Conservation (phyloP, 805 yeast species). For the Hanseniaspora pseudoguilliermondii region DNA sequence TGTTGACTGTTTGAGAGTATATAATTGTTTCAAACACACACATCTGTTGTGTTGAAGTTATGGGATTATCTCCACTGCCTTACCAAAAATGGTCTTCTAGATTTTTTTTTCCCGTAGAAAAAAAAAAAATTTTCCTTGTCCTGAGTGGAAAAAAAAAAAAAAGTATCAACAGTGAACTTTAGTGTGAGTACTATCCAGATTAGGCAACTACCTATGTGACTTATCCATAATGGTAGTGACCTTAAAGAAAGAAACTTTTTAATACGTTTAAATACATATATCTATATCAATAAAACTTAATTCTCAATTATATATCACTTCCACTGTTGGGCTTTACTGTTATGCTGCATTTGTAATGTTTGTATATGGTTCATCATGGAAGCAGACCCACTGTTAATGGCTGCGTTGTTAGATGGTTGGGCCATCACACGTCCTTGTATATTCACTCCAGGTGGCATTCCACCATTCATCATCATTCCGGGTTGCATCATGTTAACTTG, state of each 20-base stretch:
- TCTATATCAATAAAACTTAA: background rate
- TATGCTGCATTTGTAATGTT: conserved; percentile 10
- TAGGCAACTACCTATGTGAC: background rate
- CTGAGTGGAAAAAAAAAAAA: background rate
- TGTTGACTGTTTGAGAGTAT: too few species aligned
- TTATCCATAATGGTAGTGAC: too few species aligned
- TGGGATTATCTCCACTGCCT: too few species aligned
- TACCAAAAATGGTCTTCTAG: too few species aligned
- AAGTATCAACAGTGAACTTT: background rate
- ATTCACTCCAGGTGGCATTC: background rate
- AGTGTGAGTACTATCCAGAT: background rate
- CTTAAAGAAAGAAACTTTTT: too few species aligned
- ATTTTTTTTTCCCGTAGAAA: too few species aligned
- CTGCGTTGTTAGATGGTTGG: background rate
- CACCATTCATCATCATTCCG: background rate
- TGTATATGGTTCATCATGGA: conserved; percentile 10
- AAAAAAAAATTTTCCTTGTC: background rate
- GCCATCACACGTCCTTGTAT: conserved; percentile 4
- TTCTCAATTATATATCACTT: background rate
- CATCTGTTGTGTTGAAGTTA: too few species aligned
- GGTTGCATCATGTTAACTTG: conserved; percentile 2
- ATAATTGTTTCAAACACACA: too few species aligned
- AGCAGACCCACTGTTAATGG: background rate
- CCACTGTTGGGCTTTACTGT: conserved; percentile 8
- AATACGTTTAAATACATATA: too few species aligned